Conservation (phyloP, 2,329 filamentous ascomycete species). For the Sarocladium oryzae region DNA sequence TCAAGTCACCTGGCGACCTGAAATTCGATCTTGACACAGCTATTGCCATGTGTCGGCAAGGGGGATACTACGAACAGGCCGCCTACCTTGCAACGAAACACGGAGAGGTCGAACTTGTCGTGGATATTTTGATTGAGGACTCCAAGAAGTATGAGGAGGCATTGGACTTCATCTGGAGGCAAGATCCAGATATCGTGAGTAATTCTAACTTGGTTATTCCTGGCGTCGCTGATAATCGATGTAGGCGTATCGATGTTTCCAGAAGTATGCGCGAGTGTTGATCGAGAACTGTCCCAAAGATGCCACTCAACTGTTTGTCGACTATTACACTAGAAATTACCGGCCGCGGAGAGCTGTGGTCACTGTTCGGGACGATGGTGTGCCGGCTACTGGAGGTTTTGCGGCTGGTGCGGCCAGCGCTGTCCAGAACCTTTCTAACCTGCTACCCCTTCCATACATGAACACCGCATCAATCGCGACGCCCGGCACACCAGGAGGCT, state of each 20-base stretch:
- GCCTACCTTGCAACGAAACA: conserved; percentile 93
- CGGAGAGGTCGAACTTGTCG: conserved; percentile 85
- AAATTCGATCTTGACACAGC: conserved; percentile 97
- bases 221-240: conserved; percentile 22
- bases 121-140: conserved; percentile 94
- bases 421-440: conserved; percentile 76
- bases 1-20: conserved; percentile 87
- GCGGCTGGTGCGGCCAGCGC: conserved; percentile 61
- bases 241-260: conserved; percentile 77
- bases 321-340: conserved; percentile 88
- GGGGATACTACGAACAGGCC: conserved; percentile 93
- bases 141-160: conserved; percentile 86
- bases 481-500: conserved; percentile 43
- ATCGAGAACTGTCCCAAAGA: conserved; percentile 79
- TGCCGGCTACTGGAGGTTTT: conserved; percentile 36
- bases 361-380: conserved; percentile 26
- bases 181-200: conserved; percentile 70
- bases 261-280: conserved; percentile 91
- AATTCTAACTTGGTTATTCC: background rate
- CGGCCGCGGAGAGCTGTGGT: conserved; percentile 55
- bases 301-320: conserved; percentile 82
- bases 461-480: conserved; percentile 53
- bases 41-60: conserved; percentile 95
- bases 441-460: conserved; percentile 83
- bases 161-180: conserved; percentile 81